Conservation (phyloP, 2,329 filamentous ascomycete genomes). For the Colletotrichum horii region DNA sequence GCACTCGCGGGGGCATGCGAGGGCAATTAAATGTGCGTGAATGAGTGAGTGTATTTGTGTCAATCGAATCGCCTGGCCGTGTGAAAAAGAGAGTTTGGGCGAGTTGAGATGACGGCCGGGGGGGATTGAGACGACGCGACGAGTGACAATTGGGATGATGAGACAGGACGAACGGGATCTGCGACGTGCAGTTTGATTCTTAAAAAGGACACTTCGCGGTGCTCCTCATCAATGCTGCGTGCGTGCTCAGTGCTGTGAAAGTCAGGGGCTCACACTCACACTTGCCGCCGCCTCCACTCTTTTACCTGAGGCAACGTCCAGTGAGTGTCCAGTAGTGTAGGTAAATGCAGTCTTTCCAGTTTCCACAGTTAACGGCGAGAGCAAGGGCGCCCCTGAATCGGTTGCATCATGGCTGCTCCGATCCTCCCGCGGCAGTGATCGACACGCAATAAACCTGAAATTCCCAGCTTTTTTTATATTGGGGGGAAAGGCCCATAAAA, state of each 20-base stretch:
- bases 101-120: neutral
- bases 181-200: neutral
- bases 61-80: neutral
- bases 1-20: neutral
- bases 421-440: conserved; percentile 1
- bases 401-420: neutral
- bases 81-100: neutral
- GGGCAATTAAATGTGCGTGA: neutral
- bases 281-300: neutral
- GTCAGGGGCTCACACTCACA: neutral
- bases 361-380: neutral
- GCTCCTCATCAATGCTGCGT: neutral
- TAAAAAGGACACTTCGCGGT: neutral
- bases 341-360: neutral
- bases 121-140: neutral
- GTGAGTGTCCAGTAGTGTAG: neutral
- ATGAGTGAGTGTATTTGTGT: neutral
- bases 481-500: neutral
- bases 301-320: neutral
- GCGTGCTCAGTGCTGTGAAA: too few relatives aligned
- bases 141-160: neutral
- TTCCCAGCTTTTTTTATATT: neutral
- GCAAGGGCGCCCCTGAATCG: neutral
- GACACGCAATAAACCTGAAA: neutral
- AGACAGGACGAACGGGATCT: conserved; percentile 5